Base-by-base conservation (phyloP, 768 basidiomycete species). In the Galerina marginata region DNA sequence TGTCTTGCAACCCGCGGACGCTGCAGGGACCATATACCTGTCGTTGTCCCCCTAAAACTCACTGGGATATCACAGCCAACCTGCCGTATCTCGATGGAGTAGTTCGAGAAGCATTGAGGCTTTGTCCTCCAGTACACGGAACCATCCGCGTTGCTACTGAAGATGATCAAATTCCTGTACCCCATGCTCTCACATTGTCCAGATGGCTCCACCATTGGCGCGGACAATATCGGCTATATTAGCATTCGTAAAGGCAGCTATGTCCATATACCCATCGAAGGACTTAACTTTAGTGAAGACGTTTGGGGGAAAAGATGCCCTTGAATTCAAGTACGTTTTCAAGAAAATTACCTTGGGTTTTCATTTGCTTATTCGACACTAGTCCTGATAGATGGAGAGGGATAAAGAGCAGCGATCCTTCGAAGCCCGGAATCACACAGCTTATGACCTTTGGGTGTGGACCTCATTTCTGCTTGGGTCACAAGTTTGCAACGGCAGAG, bases 231-330 rank as follows among this genome's bases (percentile, higher is more conserved):
- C 37, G 77, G 68, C 23, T 69, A 71, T 53, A 75, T 84, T 43
- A 74, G 67, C 39, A 83, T 88, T 57, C 75, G 78, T 50, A 85
- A 85, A 61, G 85, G 84, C 7, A 81, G 79, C 61, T 84, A 80
- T 59, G 74, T 88, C 11, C 85, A 86, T 59, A 79, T 87, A 40
- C 84, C 86, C 2, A 78, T 86, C 42, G 86, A 87, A 67, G 86
- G 83, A 2, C 67, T 85, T 36, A 87, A 83, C 64, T 69, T 80
- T 51, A 72, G 76, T 44, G 77, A 81, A 60, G 81, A 82, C 29
- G 75, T 86, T 20, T 88, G 85, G 84, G 86, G 86, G 0, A 61
- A 61, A 71, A 43, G 84, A 87, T 68, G 83, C 84, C 1, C 66
- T 67, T 50, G 69, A 75, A 60, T 88, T 87, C 75, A 83, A 82